Percentiles rank a stretch among this genome's conserved stretches.
Conservation (phyloP, 1,139 yeast genomes). For the Suhomyces bolitotheri region DNA sequence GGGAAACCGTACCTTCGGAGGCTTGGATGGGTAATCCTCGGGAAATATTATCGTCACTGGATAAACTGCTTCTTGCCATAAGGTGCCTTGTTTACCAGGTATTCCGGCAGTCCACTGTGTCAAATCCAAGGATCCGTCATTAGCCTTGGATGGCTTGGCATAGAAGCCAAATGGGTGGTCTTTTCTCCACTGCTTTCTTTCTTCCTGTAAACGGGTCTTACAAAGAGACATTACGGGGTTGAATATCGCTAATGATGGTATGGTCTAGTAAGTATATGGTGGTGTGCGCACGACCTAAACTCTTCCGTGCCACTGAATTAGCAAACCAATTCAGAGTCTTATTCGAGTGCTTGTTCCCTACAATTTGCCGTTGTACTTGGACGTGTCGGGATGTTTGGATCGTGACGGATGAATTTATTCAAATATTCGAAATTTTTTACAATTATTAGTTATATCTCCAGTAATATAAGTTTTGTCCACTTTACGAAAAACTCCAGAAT, state of each 20-base stretch:
- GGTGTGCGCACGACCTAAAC: conserved; percentile 2
- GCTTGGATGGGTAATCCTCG: conserved; percentile 92
- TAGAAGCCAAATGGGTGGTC: conserved; percentile 98
- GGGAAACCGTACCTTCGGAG: conserved; percentile 90
- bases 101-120: conserved; percentile 93
- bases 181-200: conserved; percentile 94
- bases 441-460: too few relatives aligned
- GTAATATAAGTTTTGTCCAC: too few relatives aligned
- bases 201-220: conserved; percentile 80
- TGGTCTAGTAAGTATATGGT: neutral
- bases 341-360: too few relatives aligned
- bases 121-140: conserved; percentile 82
- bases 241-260: neutral
- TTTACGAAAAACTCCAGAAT: too few relatives aligned
- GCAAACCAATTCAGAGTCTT: too few relatives aligned
- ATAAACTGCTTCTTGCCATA: conserved; percentile 87
- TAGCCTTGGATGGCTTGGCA: conserved; percentile 79
- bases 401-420: too few relatives aligned
- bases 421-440: too few relatives aligned
- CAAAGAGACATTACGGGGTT: conserved; percentile 63
- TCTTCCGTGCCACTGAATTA: too few relatives aligned
- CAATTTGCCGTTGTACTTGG: too few relatives aligned
- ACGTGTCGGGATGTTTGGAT: too few relatives aligned
- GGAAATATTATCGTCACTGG: conserved; percentile 86
- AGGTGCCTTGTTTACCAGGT: conserved; percentile 85